Percentiles rank a stretch among this genome's conserved stretches.
Conservation (phyloP, 192 early-diverging fungal genomes). For the Phycomyces blakesleeanus region DNA sequence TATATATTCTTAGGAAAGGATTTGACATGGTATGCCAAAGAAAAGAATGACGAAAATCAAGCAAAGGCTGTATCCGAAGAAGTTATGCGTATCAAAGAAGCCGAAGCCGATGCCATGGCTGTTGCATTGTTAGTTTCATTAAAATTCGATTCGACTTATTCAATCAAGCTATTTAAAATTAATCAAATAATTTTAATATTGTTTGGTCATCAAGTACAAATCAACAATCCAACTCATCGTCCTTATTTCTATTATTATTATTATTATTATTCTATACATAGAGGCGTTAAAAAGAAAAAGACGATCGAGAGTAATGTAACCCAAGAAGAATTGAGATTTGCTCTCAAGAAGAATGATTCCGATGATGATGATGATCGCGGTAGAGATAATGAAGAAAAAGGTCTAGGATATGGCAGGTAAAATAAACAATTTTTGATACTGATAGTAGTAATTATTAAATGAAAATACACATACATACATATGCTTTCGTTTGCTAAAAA, state of each 20-base stretch:
- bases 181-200: too few relatives aligned
- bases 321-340: conserved; percentile 42
- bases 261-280: too few relatives aligned
- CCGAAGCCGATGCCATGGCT: conserved; percentile 58
- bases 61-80: conserved; percentile 7
- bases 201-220: too few relatives aligned
- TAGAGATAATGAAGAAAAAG: conserved; percentile 30
- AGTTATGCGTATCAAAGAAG: conserved; percentile 46
- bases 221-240: not conserved
- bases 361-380: conserved; percentile 29
- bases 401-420: conserved; percentile 35
- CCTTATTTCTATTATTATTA: too few relatives aligned
- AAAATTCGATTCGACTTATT: too few relatives aligned
- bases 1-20: conserved; percentile 45
- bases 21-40: conserved; percentile 73
- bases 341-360: conserved; percentile 31
- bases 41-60: conserved; percentile 30
- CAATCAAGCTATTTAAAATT: too few relatives aligned
- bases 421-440: too few relatives aligned
- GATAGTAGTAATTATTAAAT: too few relatives aligned
- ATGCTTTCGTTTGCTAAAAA: too few relatives aligned
- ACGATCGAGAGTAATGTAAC: conserved; percentile 42
- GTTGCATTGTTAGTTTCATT: conserved; percentile 46
- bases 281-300: conserved; percentile 42
- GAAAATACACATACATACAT: too few relatives aligned